Evolutionary conservation across 2,329 filamentous ascomycete genomes (phyloP), one percentile per base, ranked within the genome.

Genomic region (Beauveria brongniartii): DNA sequence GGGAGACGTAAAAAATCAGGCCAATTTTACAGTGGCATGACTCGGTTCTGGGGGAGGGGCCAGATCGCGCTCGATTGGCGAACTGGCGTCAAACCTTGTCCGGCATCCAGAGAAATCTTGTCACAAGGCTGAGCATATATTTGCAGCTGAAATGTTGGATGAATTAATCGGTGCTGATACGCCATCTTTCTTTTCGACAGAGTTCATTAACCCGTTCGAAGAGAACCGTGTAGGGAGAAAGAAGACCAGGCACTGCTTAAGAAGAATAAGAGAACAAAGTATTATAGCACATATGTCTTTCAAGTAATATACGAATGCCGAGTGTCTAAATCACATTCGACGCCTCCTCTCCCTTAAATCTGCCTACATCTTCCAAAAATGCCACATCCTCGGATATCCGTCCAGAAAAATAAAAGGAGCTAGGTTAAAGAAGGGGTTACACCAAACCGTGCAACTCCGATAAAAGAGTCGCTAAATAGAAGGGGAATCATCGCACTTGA

Each of bases 401-500:
- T 53, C 56, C n/a, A 59, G 47, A 61, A 61, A 46, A 40, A 24
- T n/a, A 56, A 48, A 54, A 60, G 22, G 30, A 14, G 30, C 26
- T 22, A 16, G 20, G 24, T 5, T 44, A 34, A 52, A 53, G 26
- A 60, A 57, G 18, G 34, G 40, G 40, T 34, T 57, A 58, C 61
- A 62, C 61, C 61, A 62, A 62, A 54, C 61, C 61, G 44, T 53
- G 55, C 61, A 55, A 55, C 61, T 55, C 61, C 34, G 44, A 20
- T 47, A 30, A 55, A 43, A 59, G 55, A 59, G 61, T 51, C 44
- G 51, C 55, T 62, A 59, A 59, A 62, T 55, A 62, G 61, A 62
- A 62, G 55, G 61, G 61, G 61, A 62, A 62, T 59, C 61, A 59
- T 59, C 48, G 55, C 55, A 53, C 61, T 52, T 46, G 54, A 24